Percentiles rank a stretch among this genome's conserved stretches.
Conservation (phyloP, 192 early-diverging fungal genomes). For the Mortierella antarctica region DNA sequence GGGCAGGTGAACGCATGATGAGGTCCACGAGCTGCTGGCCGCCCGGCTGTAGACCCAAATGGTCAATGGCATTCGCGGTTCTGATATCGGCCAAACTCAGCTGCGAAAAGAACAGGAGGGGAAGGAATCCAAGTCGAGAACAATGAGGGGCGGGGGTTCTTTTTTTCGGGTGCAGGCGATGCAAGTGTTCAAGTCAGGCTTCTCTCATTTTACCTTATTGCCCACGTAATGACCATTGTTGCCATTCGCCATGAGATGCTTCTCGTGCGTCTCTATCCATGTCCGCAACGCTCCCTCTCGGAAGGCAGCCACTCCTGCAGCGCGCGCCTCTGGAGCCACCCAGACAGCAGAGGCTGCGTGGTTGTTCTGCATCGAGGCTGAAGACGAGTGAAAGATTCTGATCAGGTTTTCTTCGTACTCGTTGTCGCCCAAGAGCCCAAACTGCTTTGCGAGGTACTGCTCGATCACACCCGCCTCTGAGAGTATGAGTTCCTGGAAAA, state of each 20-base stretch:
- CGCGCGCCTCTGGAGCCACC: background rate
- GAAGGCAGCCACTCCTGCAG: background rate
- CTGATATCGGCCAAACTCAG: constrained; percentile 12
- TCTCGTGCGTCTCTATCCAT: constrained; percentile 15
- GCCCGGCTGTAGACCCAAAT: constrained; percentile 5
- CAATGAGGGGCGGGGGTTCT: background rate
- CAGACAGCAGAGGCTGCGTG: background rate
- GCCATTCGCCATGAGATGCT: constrained; percentile 21
- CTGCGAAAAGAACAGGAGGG: background rate
- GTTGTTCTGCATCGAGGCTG: background rate
- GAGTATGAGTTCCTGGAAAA: constrained; percentile 10
- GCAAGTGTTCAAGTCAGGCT: background rate
- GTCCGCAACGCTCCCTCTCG: background rate
- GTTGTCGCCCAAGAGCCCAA: constrained; percentile 28
- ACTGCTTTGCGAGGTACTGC: constrained; percentile 22
- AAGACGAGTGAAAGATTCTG: constrained; percentile 10
- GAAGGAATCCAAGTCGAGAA: no score
- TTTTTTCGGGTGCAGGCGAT: background rate
- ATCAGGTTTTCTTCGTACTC: constrained; percentile 23
- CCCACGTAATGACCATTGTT: constrained; percentile 28
- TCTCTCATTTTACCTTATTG: constrained; percentile 14
- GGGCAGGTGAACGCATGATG: background rate
- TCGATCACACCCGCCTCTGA: constrained; percentile 9
- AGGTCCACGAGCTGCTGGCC: constrained; percentile 7
- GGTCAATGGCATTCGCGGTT: constrained; percentile 2